Conservation (phyloP, 2,329 filamentous ascomycete genomes). For the Arthroderma uncinatum region DNA sequence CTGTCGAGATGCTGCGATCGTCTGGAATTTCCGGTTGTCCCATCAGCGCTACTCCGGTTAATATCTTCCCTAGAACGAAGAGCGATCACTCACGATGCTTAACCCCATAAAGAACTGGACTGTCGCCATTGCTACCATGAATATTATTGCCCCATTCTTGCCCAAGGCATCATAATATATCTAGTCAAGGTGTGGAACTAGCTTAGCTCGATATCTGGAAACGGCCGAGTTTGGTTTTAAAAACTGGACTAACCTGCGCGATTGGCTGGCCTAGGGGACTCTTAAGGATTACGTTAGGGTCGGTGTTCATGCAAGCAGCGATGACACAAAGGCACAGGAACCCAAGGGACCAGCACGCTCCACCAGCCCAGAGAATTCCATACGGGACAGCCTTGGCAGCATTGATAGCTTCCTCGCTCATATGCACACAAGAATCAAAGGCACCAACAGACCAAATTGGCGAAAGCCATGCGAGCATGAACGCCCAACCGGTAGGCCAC, state of each 20-base stretch:
- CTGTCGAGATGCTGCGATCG: constrained; percentile 50
- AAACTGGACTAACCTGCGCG: constrained; percentile 31
- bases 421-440: constrained; percentile 49
- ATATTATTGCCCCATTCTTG: constrained; percentile 46
- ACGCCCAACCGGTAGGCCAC: constrained; percentile 48
- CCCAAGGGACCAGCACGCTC: constrained; percentile 46
- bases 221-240: neutral
- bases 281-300: constrained; percentile 40
- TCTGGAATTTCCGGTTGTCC: constrained; percentile 20
- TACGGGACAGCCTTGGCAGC: constrained; percentile 49
- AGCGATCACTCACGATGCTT: constrained; percentile 31
- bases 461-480: constrained; percentile 50
- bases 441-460: constrained; percentile 50
- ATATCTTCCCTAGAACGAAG: too few relatives aligned
- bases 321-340: constrained; percentile 49
- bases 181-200: constrained; percentile 24
- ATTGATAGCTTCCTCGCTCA: constrained; percentile 51
- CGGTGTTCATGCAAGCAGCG: constrained; percentile 45
- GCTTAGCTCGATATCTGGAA: neutral
- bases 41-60: constrained; percentile 9
- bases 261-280: constrained; percentile 49
- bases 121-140: constrained; percentile 49
- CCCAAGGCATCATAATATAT: constrained; percentile 52
- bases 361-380: constrained; percentile 49
- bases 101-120: constrained; percentile 54